A percentile compares a stretch with the other conserved stretches of the same genome.
phyloP scores from a whole-genome alignment of 345 rosid genomes.

The Lepidium africanum region DNA sequence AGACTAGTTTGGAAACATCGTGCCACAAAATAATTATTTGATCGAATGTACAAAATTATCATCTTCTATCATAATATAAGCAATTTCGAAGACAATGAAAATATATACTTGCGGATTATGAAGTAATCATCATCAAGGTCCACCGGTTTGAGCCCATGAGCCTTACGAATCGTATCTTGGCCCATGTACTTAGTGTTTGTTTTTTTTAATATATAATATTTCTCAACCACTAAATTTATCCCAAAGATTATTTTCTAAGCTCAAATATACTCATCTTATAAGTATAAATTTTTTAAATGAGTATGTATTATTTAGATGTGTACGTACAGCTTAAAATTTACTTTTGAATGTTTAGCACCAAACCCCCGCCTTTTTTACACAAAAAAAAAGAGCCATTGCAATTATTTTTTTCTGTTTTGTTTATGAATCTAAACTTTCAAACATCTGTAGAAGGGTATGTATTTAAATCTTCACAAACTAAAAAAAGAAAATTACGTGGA shows the following conservation, averaged over 20 bases:
- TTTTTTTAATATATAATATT: not conserved
- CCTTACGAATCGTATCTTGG: not conserved
- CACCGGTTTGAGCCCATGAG: not conserved
- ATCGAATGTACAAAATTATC: too few species aligned
- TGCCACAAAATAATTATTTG: too few species aligned
- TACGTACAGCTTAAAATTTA: not conserved
- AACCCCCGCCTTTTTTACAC: not conserved
- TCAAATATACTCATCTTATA: not conserved
- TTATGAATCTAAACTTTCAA: not conserved
- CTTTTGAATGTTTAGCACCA: not conserved
- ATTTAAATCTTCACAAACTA: too few species aligned
- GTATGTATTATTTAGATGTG: not conserved
- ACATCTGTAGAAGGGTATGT: too few species aligned
- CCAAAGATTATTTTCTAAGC: not conserved
- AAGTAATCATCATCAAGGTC: not conserved
- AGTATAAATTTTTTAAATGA: not conserved
- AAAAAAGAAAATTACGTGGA: too few species aligned
- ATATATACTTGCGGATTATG: not conserved
- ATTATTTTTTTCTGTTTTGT: not conserved
- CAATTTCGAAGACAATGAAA: not conserved
- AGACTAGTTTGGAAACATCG: too few species aligned
- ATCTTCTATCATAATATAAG: not conserved
- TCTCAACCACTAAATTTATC: not conserved
- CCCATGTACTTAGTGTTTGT: not conserved
- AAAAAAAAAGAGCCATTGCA: not conserved